Conservation (phyloP, 495 filamentous ascomycete species). For the Tuber borchii region DNA sequence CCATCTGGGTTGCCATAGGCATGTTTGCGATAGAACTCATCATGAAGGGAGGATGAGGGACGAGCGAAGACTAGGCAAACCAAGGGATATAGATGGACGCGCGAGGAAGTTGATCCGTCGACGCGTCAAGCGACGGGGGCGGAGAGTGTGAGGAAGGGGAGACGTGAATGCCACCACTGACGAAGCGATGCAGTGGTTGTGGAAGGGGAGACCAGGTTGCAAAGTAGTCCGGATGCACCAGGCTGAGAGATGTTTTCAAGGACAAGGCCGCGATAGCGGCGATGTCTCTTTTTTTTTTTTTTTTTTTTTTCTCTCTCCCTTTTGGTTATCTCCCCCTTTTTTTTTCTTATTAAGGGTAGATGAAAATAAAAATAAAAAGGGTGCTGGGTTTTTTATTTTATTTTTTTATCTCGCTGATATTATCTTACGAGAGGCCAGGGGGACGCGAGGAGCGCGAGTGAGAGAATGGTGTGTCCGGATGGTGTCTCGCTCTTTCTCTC, state of each 20-base stretch:
- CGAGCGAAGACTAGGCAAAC: not conserved
- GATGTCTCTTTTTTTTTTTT: not conserved
- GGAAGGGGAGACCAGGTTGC: not conserved
- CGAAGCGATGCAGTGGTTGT: not conserved
- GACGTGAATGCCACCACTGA: not conserved
- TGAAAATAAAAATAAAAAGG: not conserved
- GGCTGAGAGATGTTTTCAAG: not conserved
- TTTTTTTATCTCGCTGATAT: not conserved
- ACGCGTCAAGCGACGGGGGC: not conserved
- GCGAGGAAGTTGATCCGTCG: constrained; percentile 1
- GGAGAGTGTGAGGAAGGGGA: not conserved
- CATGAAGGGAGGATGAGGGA: constrained; percentile 12
- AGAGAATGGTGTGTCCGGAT: not conserved
- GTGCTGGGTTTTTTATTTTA: not conserved
- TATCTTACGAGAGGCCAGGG: not conserved
- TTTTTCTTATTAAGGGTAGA: not conserved
- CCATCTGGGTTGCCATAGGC: constrained; percentile 31
- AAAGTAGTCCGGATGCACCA: not conserved
- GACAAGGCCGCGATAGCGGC: not conserved
- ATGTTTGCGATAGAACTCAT: constrained; percentile 42
- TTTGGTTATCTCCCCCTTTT: not conserved
- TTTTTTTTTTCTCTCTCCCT: not conserved
- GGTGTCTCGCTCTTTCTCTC: not conserved
- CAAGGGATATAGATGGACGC: not conserved
- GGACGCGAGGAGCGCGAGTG: not conserved